Conservation (phyloP, 2,329 filamentous ascomycete species). For the Nemania serpens region DNA sequence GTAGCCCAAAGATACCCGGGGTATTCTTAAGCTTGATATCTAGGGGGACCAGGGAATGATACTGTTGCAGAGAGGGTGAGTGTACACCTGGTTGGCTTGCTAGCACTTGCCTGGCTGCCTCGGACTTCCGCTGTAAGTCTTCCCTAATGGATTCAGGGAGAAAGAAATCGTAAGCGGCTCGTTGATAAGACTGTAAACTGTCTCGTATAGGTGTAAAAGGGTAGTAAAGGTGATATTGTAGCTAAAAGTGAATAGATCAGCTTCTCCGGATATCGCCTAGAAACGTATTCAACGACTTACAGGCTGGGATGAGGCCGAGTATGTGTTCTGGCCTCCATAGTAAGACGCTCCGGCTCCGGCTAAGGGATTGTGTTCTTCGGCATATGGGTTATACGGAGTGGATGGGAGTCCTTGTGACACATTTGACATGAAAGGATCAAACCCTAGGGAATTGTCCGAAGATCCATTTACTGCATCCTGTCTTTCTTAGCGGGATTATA, state of each 20-base stretch:
- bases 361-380: slow-evolving; percentile 68
- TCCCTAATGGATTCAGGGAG: slow-evolving; percentile 84
- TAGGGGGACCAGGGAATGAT: slow-evolving; percentile 88
- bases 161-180: slow-evolving; percentile 88
- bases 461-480: slow-evolving; percentile 38
- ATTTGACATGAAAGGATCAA: slow-evolving; percentile 67
- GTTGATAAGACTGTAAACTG: slow-evolving; percentile 82
- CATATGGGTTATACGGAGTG: slow-evolving; percentile 74
- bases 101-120: slow-evolving; percentile 82
- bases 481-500: slow-evolving; percentile 25
- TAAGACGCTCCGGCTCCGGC: slow-evolving; percentile 64
- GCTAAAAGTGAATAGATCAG: slow-evolving; percentile 47
- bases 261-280: neutral
- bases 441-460: slow-evolving; percentile 47
- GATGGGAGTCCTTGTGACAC: slow-evolving; percentile 56
- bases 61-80: slow-evolving; percentile 81
- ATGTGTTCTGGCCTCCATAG: slow-evolving; percentile 64
- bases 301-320: slow-evolving; percentile 61
- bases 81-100: slow-evolving; percentile 66
- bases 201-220: slow-evolving; percentile 76
- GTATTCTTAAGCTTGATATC: slow-evolving; percentile 82
- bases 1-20: slow-evolving; percentile 79
- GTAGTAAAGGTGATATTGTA: slow-evolving; percentile 92
- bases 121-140: slow-evolving; percentile 85
- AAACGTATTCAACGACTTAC: slow-evolving; percentile 46